Evolutionary conservation across 2,329 filamentous ascomycete genomes (phyloP).

Genomic region (Hortaea werneckii): DNA sequence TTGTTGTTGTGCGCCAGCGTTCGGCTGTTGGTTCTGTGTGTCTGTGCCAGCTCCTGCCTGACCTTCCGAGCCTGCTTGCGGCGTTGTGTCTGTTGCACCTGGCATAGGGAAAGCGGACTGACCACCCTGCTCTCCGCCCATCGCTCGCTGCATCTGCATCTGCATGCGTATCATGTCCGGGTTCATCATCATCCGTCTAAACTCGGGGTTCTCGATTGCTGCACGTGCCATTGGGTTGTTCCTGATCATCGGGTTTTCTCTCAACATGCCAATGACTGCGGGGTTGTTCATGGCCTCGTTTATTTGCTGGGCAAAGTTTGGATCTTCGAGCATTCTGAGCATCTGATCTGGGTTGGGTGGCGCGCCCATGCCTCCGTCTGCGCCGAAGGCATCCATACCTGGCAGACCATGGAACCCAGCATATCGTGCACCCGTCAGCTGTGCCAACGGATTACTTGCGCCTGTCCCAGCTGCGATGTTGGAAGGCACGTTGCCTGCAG

Average conservation of each 20-base stretch:
- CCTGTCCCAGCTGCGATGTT: constrained; percentile 71
- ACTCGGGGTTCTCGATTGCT: constrained; percentile 77
- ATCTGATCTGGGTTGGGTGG: constrained; percentile 73
- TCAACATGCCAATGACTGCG: constrained; percentile 76
- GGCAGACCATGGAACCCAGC: constrained; percentile 86
- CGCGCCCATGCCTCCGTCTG: constrained; percentile 90
- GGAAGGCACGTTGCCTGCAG: constrained; percentile 53
- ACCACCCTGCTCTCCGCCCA: constrained; percentile 43
- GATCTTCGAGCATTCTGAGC: constrained; percentile 77
- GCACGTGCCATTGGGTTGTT: constrained; percentile 81
- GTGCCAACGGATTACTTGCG: constrained; percentile 81
- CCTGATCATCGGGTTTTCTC: constrained; percentile 59
- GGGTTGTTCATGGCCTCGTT: constrained; percentile 95
- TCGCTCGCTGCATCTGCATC: constrained; percentile 65
- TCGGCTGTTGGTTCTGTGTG: constrained; percentile 7
- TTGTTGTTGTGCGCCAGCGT: constrained; percentile 7
- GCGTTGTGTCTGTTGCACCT: constrained; percentile 80
- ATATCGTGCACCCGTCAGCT: constrained; percentile 87
- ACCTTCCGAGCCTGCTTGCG: constrained; percentile 3
- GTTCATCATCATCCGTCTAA: constrained; percentile 87
- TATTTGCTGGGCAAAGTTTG: constrained; percentile 75
- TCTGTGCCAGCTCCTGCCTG: constrained; percentile 26
- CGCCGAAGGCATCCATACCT: constrained; percentile 78
- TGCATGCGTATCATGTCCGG: constrained; percentile 75
- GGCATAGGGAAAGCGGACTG: constrained; percentile 70